Evolutionary conservation across 805 yeast genomes (phyloP).

Genomic region (Saccharomycopsis schoenii): DNA sequence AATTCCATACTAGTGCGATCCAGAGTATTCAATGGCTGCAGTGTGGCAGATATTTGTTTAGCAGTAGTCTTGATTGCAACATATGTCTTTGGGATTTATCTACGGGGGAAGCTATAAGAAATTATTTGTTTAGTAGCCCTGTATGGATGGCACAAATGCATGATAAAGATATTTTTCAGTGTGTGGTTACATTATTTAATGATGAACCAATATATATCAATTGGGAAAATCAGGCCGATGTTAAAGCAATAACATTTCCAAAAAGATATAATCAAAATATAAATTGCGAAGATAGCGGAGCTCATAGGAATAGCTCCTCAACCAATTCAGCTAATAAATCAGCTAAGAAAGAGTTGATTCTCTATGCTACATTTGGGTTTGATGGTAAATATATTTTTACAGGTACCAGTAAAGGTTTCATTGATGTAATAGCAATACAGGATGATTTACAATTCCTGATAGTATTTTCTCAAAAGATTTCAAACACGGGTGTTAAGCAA

Average conservation of each 20-base stretch:
- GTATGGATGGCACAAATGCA: conserved; percentile 60
- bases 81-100: conserved; percentile 71
- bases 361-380: conserved; percentile 42
- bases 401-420: conserved; percentile 77
- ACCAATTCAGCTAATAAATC: conserved; percentile 19
- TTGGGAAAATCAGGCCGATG: conserved; percentile 21
- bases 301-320: conserved; percentile 19
- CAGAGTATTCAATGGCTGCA: conserved; percentile 69
- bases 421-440: conserved; percentile 36
- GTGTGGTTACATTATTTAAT: conserved; percentile 59
- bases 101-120: conserved; percentile 31
- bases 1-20: conserved; percentile 62
- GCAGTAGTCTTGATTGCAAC: conserved; percentile 76
- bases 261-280: conserved; percentile 18
- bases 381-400: conserved; percentile 48
- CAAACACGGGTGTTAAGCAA: conserved; percentile 63
- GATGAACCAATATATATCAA: conserved; percentile 48
- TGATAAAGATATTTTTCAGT: conserved; percentile 36
- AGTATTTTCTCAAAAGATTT: conserved; percentile 43
- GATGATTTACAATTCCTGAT: conserved; percentile 23
- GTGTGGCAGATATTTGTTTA: conserved; percentile 58
- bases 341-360: conserved; percentile 34
- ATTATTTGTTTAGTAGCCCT: conserved; percentile 52
- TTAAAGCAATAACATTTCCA: conserved; percentile 20
- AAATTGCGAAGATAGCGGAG: background rate